phyloP scores from a whole-genome alignment of 1,284 basidiomycete species.

The Takashimella tepidaria region DNA sequence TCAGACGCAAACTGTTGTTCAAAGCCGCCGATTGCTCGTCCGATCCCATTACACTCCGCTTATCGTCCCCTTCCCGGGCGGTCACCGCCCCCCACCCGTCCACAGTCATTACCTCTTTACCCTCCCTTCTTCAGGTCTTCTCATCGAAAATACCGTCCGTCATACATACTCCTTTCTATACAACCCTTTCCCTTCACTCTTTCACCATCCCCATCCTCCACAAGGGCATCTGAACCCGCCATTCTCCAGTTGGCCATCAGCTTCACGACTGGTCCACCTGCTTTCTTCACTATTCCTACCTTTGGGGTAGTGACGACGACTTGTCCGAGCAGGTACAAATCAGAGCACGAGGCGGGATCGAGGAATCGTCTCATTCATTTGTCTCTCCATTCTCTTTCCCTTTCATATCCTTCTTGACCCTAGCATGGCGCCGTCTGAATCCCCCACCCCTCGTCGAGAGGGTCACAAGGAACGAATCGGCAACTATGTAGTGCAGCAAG shows the following conservation, averaged over 20 bases:
- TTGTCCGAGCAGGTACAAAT: neutral
- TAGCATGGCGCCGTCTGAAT: no score
- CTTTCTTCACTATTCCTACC: neutral
- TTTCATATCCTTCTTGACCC: no score
- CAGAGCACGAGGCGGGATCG: no score
- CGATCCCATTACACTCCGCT: neutral
- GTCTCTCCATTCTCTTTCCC: no score
- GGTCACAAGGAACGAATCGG: conserved; percentile 45
- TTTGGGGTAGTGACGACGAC: neutral
- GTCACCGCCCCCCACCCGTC: no score
- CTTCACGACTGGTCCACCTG: no score
- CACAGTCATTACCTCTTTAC: neutral
- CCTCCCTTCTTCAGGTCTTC: neutral
- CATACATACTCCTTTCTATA: neutral
- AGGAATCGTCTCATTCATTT: no score
- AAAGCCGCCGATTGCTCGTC: neutral
- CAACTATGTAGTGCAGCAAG: conserved; percentile 52
- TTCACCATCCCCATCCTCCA: neutral
- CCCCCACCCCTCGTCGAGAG: neutral
- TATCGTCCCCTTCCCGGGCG: no score
- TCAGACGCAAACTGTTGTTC: neutral
- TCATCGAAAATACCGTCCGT: no score
- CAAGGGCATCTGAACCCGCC: neutral
- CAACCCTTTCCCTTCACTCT: neutral
- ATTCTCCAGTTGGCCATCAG: no score